Conservation (phyloP, 257 asterid species). For the Gentiana macrophylla region DNA sequence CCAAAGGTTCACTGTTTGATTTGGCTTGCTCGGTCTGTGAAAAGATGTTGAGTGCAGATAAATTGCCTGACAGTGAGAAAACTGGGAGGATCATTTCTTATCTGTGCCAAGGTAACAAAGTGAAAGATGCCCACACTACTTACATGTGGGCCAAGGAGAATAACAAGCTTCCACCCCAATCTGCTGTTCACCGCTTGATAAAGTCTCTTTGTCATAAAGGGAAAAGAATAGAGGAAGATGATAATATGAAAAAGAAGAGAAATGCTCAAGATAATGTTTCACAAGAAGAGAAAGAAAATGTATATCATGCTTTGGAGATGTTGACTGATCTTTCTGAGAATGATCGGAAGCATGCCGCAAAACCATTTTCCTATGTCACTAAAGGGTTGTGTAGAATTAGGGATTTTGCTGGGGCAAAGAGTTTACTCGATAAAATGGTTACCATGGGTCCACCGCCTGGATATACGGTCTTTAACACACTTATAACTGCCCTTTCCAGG, state of each 20-base stretch:
- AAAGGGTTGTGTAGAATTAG: conserved; percentile 61
- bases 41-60: conserved; percentile 53
- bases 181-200: conserved; percentile 40
- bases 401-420: conserved; percentile 53
- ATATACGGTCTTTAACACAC: conserved; percentile 44
- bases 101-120: conserved; percentile 59
- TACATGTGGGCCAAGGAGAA: conserved; percentile 62
- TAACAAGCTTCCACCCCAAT: conserved; percentile 28
- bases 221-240: not conserved
- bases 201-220: conserved; percentile 38
- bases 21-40: conserved; percentile 63
- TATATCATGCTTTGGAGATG: conserved; percentile 52
- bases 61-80: conserved; percentile 41
- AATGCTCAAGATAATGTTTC: conserved; percentile 1
- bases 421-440: conserved; percentile 56
- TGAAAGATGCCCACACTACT: conserved; percentile 63
- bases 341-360: conserved; percentile 38
- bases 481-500: conserved; percentile 60
- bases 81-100: conserved; percentile 56
- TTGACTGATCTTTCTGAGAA: conserved; percentile 37
- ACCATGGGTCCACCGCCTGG: conserved; percentile 82
- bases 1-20: conserved; percentile 44
- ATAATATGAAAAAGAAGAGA: not conserved
- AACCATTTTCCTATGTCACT: conserved; percentile 51
- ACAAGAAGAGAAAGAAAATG: conserved; percentile 25